phyloP scores from a whole-genome alignment of 2,329 filamentous ascomycete genomes.

The Harringtonia aguacate region DNA sequence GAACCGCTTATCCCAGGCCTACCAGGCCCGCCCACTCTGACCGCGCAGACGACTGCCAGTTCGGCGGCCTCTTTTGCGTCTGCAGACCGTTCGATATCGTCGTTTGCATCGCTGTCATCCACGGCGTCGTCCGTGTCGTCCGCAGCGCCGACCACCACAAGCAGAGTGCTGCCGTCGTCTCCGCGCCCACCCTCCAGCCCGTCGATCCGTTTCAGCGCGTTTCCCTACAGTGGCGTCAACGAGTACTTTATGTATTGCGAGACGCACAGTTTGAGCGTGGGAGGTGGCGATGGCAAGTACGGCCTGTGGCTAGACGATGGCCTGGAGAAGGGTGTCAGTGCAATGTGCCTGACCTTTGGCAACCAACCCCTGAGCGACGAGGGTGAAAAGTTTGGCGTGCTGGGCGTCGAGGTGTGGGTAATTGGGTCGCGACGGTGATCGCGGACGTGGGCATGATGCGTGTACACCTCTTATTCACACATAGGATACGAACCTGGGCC shows the following conservation, averaged over 20 bases:
- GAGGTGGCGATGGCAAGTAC: slow-evolving; percentile 81
- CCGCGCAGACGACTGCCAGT: slow-evolving; percentile 14
- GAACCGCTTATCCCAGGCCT: slow-evolving; percentile 10
- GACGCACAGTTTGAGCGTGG: slow-evolving; percentile 70
- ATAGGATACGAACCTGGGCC: too few species aligned
- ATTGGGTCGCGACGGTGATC: slow-evolving; percentile 43
- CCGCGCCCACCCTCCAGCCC: slow-evolving; percentile 47
- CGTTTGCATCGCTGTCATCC: not conserved
- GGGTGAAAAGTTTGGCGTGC: slow-evolving; percentile 79
- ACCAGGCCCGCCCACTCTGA: not conserved
- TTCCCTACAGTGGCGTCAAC: slow-evolving; percentile 90
- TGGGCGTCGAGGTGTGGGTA: slow-evolving; percentile 91
- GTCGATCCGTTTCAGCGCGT: slow-evolving; percentile 88
- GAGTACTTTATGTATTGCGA: slow-evolving; percentile 97
- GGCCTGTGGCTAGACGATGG: slow-evolving; percentile 87
- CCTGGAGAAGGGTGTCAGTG: slow-evolving; percentile 74
- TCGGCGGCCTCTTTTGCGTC: not conserved
- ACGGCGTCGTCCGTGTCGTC: not conserved
- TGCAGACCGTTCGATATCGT: not conserved
- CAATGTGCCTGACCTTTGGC: slow-evolving; percentile 80
- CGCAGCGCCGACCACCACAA: slow-evolving; percentile 7
- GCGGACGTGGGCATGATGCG: too few species aligned
- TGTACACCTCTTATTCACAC: too few species aligned
- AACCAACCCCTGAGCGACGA: slow-evolving; percentile 92
- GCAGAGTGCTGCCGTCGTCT: too few species aligned